Base-by-base conservation (phyloP, 495 filamentous ascomycete species). In the Neurospora sp. region DNA sequence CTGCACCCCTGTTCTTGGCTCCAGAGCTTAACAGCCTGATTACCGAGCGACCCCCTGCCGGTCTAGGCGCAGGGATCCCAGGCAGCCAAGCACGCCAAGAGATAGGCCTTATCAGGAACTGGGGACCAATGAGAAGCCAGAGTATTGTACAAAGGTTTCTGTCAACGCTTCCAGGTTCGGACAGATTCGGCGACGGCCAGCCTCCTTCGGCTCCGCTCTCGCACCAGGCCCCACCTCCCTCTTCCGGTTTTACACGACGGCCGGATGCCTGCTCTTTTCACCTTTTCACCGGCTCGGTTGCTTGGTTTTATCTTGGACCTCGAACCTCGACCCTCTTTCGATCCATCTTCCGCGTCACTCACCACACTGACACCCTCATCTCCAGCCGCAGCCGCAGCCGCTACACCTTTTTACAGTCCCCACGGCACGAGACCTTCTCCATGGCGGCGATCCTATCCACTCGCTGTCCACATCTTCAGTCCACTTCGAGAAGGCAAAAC, bases 31-130 rank as follows among this genome's bases (percentile, higher is more conserved):
- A 61, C 53, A 61, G 48, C 45, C 22, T 22, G 9, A 61, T 61
- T 53, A 53, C 70, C 42, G 35, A 8, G 14, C 0, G 39, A 3
- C 8, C 40, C 65, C 27, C 68, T 38, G 27, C 31, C 48, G 22
- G 53, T 65, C 39, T n/a, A 38, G 18, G 45, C 22, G 53, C 53
- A 61, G 53, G 53, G 53, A 7, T 35, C 2, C 12, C 53, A 61
- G 48, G 48, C 53, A 69, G 71, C 74, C 70, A 71, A 72, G 73
- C 18, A 41, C 38, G 78, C 78, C 77, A 80, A 80, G 78, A 75
- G 75, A 79, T 77, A 76, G 69, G 73, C 71, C 75, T 79, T 75
- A 79, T 77, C 74, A 68, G 18, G 27, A 68, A 16, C 3, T 12
- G 31, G 39, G 37, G 18, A 69, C 77, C 78, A 80, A 80, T 80